Evolutionary conservation across 441 rosid genomes (phyloP), one percentile per base, ranked within the genome.

Genomic region (Populus hybrid): DNA sequence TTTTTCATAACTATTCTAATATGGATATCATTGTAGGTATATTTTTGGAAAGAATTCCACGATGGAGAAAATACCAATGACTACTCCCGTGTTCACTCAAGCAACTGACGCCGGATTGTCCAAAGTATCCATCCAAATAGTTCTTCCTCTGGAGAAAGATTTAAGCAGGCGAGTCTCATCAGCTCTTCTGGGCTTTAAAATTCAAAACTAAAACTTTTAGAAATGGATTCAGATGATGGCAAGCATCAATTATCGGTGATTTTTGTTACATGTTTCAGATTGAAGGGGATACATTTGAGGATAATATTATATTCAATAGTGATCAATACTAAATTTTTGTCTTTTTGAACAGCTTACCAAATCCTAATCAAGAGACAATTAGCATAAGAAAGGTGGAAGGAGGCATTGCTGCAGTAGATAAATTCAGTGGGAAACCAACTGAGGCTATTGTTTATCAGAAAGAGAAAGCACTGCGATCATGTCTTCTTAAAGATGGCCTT

Each of bases 51-150:
- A 92, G 78, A 95, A 93, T 83, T 86, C 97, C 1, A 75, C 82
- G 0, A 61, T 10, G n/a, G 95, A 95, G 86, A 93, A 92, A 82
- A 90, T 30, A 85, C 86, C 90, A 28, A 91, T 93, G 98, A 93
- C 99, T n/a, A 90, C 96, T 24, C 99, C 95, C 54, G 96, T 95
- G 77, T 91, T 93, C 78, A 92, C 98, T 54, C 89, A 89, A 80
- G 89, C 97, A 77, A 86, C 77, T 54, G 90, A 93, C 86, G 61
- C 85, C 57, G 80, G 89, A 57, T 65, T 76, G 67, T 90, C 93
- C 20, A 36, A 80, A 34, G 90, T 92, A 23, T 92, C 90, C 50
- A 88, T 95, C 77, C 95, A 95, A 84, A 85, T 93, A 73, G 92
- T 92, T 79, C 90, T 95, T 84, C 96, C 96, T 42, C 57, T 30